A percentile compares a stretch with the other conserved stretches of the same genome.
phyloP scores from a whole-genome alignment of 768 basidiomycete genomes.

The Lenzites betulinus region DNA sequence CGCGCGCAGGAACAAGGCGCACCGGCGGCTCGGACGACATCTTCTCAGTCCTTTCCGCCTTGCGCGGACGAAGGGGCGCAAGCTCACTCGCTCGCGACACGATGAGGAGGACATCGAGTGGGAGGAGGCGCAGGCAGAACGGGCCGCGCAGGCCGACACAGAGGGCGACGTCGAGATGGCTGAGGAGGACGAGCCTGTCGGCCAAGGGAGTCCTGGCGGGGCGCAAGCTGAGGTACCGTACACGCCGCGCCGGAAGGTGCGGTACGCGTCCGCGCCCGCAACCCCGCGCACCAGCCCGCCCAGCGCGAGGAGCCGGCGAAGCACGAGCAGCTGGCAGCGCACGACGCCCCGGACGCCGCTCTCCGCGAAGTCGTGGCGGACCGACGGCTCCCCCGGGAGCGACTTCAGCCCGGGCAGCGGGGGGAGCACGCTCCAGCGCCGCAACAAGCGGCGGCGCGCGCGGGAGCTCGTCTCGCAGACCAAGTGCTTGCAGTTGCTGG shows the following conservation, averaged over 20 bases:
- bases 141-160: neutral
- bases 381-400: constrained; percentile 6
- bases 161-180: neutral
- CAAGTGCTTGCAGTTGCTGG: constrained; percentile 10
- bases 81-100: neutral
- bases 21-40: neutral
- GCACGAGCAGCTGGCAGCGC: neutral
- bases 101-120: too few species aligned
- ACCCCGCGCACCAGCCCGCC: neutral
- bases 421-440: neutral
- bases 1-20: neutral
- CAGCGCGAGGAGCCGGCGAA: constrained; percentile 2
- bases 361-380: constrained; percentile 6
- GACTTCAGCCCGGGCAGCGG: constrained; percentile 1
- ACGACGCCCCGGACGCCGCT: neutral
- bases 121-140: too few species aligned
- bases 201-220: neutral
- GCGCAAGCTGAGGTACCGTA: neutral
- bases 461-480: constrained; percentile 2
- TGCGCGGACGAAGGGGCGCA: neutral
- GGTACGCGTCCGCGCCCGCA: neutral
- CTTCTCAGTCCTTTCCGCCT: neutral
- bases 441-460: neutral
- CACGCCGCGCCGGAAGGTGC: neutral
- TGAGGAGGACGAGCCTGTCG: neutral